Base-by-base conservation (phyloP, 371 early-diverging fungal species). In the Chytridium lagenaria region DNA sequence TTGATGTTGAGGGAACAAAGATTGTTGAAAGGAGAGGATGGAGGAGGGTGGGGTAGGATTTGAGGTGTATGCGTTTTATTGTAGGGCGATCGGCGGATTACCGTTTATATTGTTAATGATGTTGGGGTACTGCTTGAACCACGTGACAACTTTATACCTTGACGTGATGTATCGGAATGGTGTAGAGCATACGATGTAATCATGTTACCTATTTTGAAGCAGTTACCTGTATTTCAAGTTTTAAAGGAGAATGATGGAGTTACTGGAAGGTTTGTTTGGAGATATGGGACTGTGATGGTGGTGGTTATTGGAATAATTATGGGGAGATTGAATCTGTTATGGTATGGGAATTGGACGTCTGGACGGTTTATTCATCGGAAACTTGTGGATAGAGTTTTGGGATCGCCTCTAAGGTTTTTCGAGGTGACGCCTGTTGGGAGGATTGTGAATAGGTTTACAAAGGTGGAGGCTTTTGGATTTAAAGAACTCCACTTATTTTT, bases 371-470 rank as follows among this genome's bases (percentile, higher is more conserved):
- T 79, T 30, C 79, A 79, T 55, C 12, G 26, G 44, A 16, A 19
- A 40, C 22, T 79, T 31, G 34, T 76, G 44, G 15, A 33, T 0
- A 37, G 61, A 37, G 51, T 83, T n/a, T 23, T 79, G 50, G 30
- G 52, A n/a, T 71, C 84, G 2, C 84, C 85, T 30, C 50, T 93
- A 22, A 84, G 90, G n/a, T 94, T 95, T 83, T 94, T 95, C 74
- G 94, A 95, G 59, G 85, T 83, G 30, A 95, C 94, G 0, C 91
- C 95, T 2, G 73, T 92, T 19, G 94, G 92, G 39, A 89, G 93
- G n/a, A 92, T 97, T 64, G 84, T 95, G 37, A 71, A 74, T 44
- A 34, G 72, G 59, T 74, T 67, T 40, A 68, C 65, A 28, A 68
- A 61, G 65, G 75, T n/a, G n/a, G n/a, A n/a, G n/a, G n/a, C n/a